phyloP scores from a whole-genome alignment of 768 basidiomycete genomes.

The Suillus discolor region DNA sequence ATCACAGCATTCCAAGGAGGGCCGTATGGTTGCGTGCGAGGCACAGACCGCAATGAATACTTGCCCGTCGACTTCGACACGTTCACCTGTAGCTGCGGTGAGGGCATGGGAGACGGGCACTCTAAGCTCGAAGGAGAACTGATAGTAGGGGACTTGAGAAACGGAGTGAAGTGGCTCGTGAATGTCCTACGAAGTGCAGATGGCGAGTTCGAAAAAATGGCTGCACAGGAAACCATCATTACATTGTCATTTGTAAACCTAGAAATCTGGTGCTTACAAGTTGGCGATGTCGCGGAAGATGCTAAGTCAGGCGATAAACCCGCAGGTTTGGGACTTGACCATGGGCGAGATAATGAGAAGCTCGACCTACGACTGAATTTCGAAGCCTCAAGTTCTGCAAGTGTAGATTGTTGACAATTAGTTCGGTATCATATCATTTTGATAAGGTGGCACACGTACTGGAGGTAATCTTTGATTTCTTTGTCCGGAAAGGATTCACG shows the following conservation, averaged over 20 bases:
- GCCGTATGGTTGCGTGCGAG: slow-evolving; percentile 41
- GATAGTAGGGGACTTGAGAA: slow-evolving; percentile 20
- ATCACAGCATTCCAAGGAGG: slow-evolving; percentile 38
- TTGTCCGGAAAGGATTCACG: slow-evolving; percentile 19
- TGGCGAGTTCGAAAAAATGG: neutral
- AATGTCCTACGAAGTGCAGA: slow-evolving; percentile 15
- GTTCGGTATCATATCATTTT: neutral
- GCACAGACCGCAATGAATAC: slow-evolving; percentile 26
- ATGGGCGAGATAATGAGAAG: neutral
- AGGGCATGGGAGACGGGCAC: neutral
- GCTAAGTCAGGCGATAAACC: neutral
- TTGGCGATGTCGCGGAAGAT: neutral
- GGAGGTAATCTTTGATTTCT: slow-evolving; percentile 16
- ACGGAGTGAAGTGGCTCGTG: slow-evolving; percentile 23
- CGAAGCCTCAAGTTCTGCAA: neutral
- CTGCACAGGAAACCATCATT: neutral
- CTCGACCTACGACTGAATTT: slow-evolving; percentile 5
- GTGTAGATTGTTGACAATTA: too few relatives aligned
- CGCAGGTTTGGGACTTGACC: slow-evolving; percentile 6
- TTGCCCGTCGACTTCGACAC: slow-evolving; percentile 19
- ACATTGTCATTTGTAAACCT: neutral
- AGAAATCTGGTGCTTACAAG: neutral
- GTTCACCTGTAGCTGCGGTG: slow-evolving; percentile 8
- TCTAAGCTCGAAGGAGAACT: slow-evolving; percentile 16
- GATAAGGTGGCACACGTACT: neutral